These are phyloP conservation scores for Coniochaeta pulveracea DNA, from an alignment of 2,329 filamentous ascomycete species.

Conservation along the genomic window DNA sequence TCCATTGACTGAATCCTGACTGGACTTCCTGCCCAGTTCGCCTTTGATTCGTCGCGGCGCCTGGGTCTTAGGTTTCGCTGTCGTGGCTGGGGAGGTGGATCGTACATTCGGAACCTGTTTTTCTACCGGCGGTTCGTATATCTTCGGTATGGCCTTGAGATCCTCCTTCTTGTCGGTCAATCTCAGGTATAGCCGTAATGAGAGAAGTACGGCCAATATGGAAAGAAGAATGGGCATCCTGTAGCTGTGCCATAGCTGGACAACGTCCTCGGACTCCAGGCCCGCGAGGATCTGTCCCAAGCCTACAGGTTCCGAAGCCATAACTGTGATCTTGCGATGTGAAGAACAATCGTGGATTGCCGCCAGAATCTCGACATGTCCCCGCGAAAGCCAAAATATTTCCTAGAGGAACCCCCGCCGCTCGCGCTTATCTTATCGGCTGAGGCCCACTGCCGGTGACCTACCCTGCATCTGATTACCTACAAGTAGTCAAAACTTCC, in stretches of 20 bases:
- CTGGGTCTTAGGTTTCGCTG: constrained; percentile 9
- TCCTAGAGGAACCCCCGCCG: too few species aligned
- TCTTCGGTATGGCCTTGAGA: constrained; percentile 24
- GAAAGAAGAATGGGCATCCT: constrained; percentile 31
- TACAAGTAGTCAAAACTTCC: too few species aligned
- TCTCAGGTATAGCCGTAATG: constrained; percentile 30
- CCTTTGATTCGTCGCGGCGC: constrained; percentile 36
- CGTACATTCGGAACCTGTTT: constrained; percentile 2
- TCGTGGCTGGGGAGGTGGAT: background rate
- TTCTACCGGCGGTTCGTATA: constrained; percentile 13
- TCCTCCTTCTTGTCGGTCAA: constrained; percentile 20
- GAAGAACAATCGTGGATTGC: too few species aligned
- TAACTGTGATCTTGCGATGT: too few species aligned
- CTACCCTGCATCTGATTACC: too few species aligned
- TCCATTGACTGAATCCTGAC: constrained; percentile 12
- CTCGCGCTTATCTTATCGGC: too few species aligned
- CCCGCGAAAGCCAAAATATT: too few species aligned
- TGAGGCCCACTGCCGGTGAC: too few species aligned
- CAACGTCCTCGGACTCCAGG: constrained; percentile 12
- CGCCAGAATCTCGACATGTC: too few species aligned
- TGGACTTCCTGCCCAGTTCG: constrained; percentile 17
- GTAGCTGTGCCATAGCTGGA: constrained; percentile 30
- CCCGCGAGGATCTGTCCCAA: too few species aligned
- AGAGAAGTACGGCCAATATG: constrained; percentile 23
- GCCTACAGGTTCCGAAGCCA: too few species aligned